Conservation (phyloP, 169 alveolate genomes). For the Cryptosporidium felis region DNA sequence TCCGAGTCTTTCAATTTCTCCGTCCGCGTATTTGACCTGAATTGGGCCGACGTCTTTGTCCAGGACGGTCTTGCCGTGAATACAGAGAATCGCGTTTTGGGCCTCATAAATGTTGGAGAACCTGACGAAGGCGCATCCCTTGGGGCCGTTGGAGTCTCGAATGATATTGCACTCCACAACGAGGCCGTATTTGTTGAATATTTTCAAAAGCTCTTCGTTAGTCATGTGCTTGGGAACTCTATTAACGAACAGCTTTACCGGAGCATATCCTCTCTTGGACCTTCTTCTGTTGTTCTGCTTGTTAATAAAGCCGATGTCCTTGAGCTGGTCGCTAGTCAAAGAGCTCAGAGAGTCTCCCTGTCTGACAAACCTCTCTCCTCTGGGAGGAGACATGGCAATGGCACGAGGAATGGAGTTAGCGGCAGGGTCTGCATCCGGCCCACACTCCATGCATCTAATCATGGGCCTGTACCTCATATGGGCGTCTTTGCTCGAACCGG, state of each 20-base stretch:
- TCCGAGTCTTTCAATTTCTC: conserved; percentile 61
- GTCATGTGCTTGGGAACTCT: conserved; percentile 69
- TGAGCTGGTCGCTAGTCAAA: conserved; percentile 52
- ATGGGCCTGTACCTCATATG: no score
- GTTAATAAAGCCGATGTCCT: conserved; percentile 48
- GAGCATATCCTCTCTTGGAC: conserved; percentile 53
- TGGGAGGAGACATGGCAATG: background rate
- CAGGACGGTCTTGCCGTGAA: conserved; percentile 53
- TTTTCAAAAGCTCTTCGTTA: conserved; percentile 33
- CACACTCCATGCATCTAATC: no score
- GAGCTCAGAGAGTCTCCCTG: conserved; percentile 33
- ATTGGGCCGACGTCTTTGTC: conserved; percentile 67
- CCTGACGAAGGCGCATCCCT: conserved; percentile 59
- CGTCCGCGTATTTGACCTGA: conserved; percentile 67
- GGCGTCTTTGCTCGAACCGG: conserved; percentile 32
- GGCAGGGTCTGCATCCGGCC: no score
- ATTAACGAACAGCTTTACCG: conserved; percentile 52
- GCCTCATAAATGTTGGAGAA: conserved; percentile 57
- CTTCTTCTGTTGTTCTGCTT: conserved; percentile 31
- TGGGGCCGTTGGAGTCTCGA: conserved; percentile 64
- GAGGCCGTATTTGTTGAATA: conserved; percentile 53
- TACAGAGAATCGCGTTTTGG: conserved; percentile 64
- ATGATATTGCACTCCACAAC: conserved; percentile 67
- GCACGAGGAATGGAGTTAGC: no score
- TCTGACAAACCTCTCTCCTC: background rate